Evolutionary conservation across 106 monocot genomes (phyloP).

Genomic region (Dendrobium catenatum): DNA sequence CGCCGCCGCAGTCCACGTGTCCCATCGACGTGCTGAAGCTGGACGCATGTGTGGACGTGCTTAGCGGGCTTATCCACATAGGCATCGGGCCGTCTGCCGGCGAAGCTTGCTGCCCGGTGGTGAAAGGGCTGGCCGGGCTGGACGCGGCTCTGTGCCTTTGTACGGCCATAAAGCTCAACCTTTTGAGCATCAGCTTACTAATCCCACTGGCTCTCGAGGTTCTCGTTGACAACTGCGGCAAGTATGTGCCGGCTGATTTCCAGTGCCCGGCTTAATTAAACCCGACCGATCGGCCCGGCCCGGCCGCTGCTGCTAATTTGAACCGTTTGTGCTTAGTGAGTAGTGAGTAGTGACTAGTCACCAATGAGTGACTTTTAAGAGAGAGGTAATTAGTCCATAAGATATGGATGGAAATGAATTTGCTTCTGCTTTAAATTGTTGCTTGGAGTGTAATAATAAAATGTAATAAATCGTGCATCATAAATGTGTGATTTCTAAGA

Average conservation of each 20-base stretch:
- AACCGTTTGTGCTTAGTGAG: background rate
- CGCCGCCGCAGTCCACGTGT: conserved; percentile 15
- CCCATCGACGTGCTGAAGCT: conserved; percentile 35
- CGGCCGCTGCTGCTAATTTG: background rate
- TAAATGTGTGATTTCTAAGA: too few species aligned
- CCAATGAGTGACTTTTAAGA: too few species aligned
- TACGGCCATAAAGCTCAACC: conserved; percentile 34
- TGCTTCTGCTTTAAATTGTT: too few species aligned
- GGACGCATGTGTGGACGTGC: conserved; percentile 24
- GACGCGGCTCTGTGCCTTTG: conserved; percentile 55
- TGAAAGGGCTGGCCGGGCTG: conserved; percentile 22
- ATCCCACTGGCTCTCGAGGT: conserved; percentile 25
- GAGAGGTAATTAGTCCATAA: too few species aligned
- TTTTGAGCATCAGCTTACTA: conserved; percentile 16
- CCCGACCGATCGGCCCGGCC: background rate
- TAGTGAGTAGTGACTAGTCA: too few species aligned
- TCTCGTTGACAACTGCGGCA: conserved; percentile 24
- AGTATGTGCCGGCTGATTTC: conserved; percentile 19
- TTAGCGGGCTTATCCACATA: conserved; percentile 19
- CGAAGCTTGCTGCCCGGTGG: conserved; percentile 29
- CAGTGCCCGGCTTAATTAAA: conserved; percentile 15
- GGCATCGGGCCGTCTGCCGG: conserved; percentile 13
- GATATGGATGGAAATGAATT: too few species aligned
- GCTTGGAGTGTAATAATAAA: too few species aligned
- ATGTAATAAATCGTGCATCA: too few species aligned